These are phyloP conservation scores for Vaucheria bursata DNA, from an alignment of 352 stramenopile genomes.

Conservation along the genomic window DNA sequence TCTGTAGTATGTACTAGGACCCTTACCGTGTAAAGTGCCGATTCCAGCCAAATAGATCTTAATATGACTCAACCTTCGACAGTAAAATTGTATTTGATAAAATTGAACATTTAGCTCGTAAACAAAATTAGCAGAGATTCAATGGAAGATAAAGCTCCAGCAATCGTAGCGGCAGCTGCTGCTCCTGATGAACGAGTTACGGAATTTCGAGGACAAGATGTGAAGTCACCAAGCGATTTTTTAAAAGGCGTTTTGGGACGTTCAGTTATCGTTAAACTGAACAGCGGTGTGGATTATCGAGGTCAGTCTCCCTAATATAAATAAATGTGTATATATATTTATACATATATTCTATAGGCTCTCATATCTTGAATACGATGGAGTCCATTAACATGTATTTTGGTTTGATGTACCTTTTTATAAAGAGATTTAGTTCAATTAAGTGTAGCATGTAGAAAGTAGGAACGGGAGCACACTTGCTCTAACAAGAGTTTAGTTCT, in stretches of 20 bases:
- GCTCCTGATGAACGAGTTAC: conserved; percentile 25
- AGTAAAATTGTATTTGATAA: too few relatives aligned
- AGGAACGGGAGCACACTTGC: too few relatives aligned
- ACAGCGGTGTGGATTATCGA: conserved; percentile 96
- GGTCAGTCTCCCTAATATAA: conserved; percentile 54
- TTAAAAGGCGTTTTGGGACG: conserved; percentile 46
- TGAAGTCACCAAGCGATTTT: conserved; percentile 47
- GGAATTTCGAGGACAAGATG: conserved; percentile 22
- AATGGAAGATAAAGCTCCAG: too few relatives aligned
- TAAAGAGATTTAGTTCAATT: too few relatives aligned
- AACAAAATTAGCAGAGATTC: too few relatives aligned
- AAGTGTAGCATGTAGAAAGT: too few relatives aligned
- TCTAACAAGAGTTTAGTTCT: too few relatives aligned
- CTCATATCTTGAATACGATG: conserved; percentile 11
- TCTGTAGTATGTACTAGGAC: too few relatives aligned
- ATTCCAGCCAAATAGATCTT: too few relatives aligned
- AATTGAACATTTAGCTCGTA: too few relatives aligned
- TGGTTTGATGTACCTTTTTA: not conserved
- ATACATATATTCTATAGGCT: conserved; percentile 18
- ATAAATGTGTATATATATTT: conserved; percentile 13
- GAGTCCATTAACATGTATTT: conserved; percentile 12
- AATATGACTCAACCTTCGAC: too few relatives aligned
- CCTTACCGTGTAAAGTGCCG: too few relatives aligned
- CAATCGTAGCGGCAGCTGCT: conserved; percentile 25
- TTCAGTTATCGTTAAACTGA: conserved; percentile 95